A percentile compares a stretch with the other conserved stretches of the same genome.
These are phyloP conservation scores for Magnaporthiopsis poae DNA, from an alignment of 2,329 filamentous ascomycete genomes.

Conservation along the genomic window DNA sequence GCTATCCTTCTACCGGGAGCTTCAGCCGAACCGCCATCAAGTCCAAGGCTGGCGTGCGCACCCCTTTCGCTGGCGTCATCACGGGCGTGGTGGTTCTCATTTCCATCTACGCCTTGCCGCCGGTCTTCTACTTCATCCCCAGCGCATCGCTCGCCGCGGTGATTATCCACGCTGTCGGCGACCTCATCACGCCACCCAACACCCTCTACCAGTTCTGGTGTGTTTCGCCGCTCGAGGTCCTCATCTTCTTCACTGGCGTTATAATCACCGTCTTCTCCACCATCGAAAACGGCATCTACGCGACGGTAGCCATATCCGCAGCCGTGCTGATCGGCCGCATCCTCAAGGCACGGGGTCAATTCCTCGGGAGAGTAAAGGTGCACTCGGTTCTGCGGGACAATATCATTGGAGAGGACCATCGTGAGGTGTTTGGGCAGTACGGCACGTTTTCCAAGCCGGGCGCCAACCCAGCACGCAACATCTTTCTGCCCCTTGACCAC, in stretches of 20 bases:
- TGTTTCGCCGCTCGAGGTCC: constrained; percentile 77
- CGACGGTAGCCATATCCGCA: constrained; percentile 66
- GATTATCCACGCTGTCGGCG: constrained; percentile 75
- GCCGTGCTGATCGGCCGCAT: constrained; percentile 75
- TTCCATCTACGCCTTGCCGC: constrained; percentile 66
- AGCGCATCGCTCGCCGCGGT: constrained; percentile 60
- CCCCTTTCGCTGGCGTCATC: constrained; percentile 67
- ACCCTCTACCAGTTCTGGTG: constrained; percentile 93
- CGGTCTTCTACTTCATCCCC: constrained; percentile 74
- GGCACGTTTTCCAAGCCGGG: constrained; percentile 42
- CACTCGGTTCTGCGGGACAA: constrained; percentile 76
- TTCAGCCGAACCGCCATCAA: constrained; percentile 68
- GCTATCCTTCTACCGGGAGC: constrained; percentile 77
- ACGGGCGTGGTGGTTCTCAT: constrained; percentile 67
- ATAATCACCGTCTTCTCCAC: constrained; percentile 76
- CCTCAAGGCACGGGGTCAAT: constrained; percentile 70
- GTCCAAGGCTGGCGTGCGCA: constrained; percentile 72
- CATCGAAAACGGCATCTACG: constrained; percentile 90
- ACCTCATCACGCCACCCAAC: constrained; percentile 81
- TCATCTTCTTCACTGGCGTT: constrained; percentile 90
- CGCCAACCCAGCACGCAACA: constrained; percentile 49
- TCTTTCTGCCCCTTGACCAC: constrained; percentile 81
- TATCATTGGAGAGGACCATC: constrained; percentile 52
- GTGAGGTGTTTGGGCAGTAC: constrained; percentile 39
- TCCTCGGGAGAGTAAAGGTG: constrained; percentile 74